Evolutionary conservation across 2,329 filamentous ascomycete genomes (phyloP).

Genomic region (Periconia sp.): DNA sequence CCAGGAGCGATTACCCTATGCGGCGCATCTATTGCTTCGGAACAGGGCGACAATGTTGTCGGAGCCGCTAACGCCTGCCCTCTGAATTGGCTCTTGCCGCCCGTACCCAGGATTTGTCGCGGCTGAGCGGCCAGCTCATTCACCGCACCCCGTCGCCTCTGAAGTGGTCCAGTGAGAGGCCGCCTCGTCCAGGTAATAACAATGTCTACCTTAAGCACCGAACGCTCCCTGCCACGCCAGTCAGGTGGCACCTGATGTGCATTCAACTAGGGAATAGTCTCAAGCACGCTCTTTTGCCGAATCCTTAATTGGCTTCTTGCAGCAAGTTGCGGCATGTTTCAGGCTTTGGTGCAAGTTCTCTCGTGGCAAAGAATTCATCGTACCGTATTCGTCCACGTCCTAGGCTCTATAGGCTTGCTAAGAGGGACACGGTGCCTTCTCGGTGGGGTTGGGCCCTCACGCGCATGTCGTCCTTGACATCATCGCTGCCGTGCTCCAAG

Average conservation of each 20-base stretch:
- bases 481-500: neutral
- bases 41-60: slow-evolving; percentile 7
- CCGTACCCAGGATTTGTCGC: slow-evolving; percentile 9
- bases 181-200: slow-evolving; percentile 18
- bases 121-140: slow-evolving; percentile 26
- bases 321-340: slow-evolving; percentile 21
- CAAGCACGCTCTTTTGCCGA: slow-evolving; percentile 25
- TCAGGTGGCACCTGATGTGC: slow-evolving; percentile 24
- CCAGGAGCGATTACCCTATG: slow-evolving; percentile 3
- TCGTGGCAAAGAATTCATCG: slow-evolving; percentile 7
- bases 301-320: slow-evolving; percentile 19
- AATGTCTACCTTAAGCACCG: slow-evolving; percentile 9
- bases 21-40: slow-evolving; percentile 8
- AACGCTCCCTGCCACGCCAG: slow-evolving; percentile 17
- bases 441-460: neutral
- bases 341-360: slow-evolving; percentile 11
- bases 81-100: slow-evolving; percentile 7
- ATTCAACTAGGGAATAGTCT: slow-evolving; percentile 17
- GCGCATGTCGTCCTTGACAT: neutral
- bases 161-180: slow-evolving; percentile 12
- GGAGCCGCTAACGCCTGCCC: slow-evolving; percentile 5
- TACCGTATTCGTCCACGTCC: slow-evolving; percentile 15
- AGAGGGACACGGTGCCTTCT: slow-evolving; percentile 1
- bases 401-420: slow-evolving; percentile 5
- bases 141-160: slow-evolving; percentile 17